Evolutionary conservation across 116 monocot genomes (phyloP), one percentile per base, ranked within the genome.

Genomic region (Dioscorea cayenensis): DNA sequence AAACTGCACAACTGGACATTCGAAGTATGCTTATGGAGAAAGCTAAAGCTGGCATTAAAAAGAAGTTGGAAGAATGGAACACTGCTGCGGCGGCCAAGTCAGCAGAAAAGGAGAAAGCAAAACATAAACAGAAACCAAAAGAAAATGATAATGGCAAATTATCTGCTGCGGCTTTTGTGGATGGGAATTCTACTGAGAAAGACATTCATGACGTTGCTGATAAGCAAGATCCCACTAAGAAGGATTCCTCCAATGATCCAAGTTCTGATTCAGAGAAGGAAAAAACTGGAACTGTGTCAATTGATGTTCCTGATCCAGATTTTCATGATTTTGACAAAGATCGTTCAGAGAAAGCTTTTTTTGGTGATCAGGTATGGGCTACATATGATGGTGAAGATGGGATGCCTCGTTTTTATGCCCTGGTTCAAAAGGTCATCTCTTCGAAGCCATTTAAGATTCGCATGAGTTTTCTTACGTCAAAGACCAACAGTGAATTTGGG

Each of bases 381-480:
- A 84, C 81, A 60, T 99, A 99, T 82, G 99, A 99, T 73, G 79
- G 84, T 71, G 94, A 99, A 77, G 99, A 99, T 85, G 94, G 94
- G 11, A 99, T 99, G 99, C 99, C 99, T 49, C 85, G 99, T 8
- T 87, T 79, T 67, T 99, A 99, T 78, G 84, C 72, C 0, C 60
- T 99, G 60, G 77, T 99, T 65, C 90, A 93, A 63, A 99, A 94
- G 74, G 89, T 99, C 63, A n/a, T 89, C 36, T 90, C 99, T 65
- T 20, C 55, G 32, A 81, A 73, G 20, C 93, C 97, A 32, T 97
- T 97, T 66, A 90, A 86, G 75, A 68, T 86, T 10, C 87, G 83
- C 48, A 75, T 97, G 80, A 81, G 82, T 70, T 93, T 74, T 75
- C 86, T 93, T 7, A 86, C 69, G 16, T 84, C 93, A 60, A 87